Conservation (phyloP, 352 stramenopile species). For the Phytophthora pini region DNA sequence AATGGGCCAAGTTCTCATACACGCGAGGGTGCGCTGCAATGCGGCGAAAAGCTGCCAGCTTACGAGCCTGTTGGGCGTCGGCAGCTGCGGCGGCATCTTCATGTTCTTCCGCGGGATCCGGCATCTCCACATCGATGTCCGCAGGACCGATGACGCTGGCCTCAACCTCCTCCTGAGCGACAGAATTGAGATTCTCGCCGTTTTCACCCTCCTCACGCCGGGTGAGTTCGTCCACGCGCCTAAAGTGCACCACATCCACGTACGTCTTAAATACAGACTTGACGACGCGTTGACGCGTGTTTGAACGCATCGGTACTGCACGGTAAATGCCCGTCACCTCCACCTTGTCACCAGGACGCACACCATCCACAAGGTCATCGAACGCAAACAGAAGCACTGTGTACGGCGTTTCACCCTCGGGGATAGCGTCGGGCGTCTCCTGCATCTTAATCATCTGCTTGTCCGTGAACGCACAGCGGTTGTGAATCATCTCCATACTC, state of each 20-base stretch:
- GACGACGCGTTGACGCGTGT: conserved; percentile 94
- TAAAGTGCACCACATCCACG: conserved; percentile 99
- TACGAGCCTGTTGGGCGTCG: conserved; percentile 56
- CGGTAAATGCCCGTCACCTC: conserved; percentile 98
- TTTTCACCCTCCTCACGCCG: conserved; percentile 51
- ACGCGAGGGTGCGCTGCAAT: conserved; percentile 83
- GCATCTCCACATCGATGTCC: conserved; percentile 46
- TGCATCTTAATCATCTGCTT: conserved; percentile 99
- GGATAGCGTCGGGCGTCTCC: conserved; percentile 98
- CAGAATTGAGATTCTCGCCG: conserved; percentile 21
- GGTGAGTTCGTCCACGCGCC: conserved; percentile 85
- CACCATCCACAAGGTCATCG: conserved; percentile 98
- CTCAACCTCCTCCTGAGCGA: conserved; percentile 21
- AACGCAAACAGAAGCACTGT: conserved; percentile 98
- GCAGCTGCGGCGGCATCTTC: conserved; percentile 53
- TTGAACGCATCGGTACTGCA: conserved; percentile 94
- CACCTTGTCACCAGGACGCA: conserved; percentile 96
- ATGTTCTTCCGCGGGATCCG: conserved; percentile 40
- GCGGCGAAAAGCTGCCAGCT: conserved; percentile 71
- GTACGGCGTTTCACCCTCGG: conserved; percentile 98
- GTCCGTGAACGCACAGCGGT: conserved; percentile 98
- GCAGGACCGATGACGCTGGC: conserved; percentile 35
- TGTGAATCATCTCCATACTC: conserved; percentile 97
- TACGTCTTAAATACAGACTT: conserved; percentile 99
- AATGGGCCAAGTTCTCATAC: conserved; percentile 86